These are phyloP conservation scores for Aspergillus fijiensis DNA, from an alignment of 2,329 filamentous ascomycete genomes.

Conservation along the genomic window DNA sequence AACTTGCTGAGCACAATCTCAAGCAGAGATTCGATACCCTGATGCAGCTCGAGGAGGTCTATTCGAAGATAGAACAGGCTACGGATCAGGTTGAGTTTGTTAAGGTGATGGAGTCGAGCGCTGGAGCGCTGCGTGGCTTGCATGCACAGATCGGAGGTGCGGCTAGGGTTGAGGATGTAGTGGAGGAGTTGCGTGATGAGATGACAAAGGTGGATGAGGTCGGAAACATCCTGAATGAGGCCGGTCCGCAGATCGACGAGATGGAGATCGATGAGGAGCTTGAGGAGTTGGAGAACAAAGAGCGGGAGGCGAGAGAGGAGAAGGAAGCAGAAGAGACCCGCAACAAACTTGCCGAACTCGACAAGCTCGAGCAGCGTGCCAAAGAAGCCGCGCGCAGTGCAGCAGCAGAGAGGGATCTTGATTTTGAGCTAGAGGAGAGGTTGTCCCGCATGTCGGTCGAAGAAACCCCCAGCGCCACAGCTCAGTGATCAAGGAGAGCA, in stretches of 20 bases:
- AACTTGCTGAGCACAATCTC: conserved; percentile 73
- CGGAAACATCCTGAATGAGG: conserved; percentile 70
- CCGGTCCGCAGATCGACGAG: conserved; percentile 65
- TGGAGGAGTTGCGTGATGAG: conserved; percentile 73
- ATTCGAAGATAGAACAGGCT: conserved; percentile 80
- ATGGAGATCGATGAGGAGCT: conserved; percentile 85
- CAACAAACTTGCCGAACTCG: conserved; percentile 51
- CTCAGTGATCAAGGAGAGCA: conserved; percentile 19
- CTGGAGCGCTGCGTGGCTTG: conserved; percentile 68
- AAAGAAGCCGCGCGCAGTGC: conserved; percentile 39
- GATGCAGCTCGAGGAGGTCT: conserved; percentile 78
- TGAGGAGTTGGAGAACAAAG: conserved; percentile 67
- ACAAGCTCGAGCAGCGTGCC: conserved; percentile 43
- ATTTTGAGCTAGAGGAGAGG: conserved; percentile 37
- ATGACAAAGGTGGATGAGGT: conserved; percentile 83
- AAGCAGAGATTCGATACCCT: conserved; percentile 70
- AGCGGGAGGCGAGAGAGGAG: conserved; percentile 48
- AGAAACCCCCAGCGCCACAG: conserved; percentile 26
- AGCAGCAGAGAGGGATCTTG: conserved; percentile 27
- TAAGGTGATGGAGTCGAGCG: conserved; percentile 75
- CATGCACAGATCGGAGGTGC: conserved; percentile 76
- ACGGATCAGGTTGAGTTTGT: conserved; percentile 81
- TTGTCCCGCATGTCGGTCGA: conserved; percentile 45
- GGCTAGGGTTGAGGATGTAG: conserved; percentile 71
- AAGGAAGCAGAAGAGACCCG: conserved; percentile 52